Percentiles rank a stretch among this genome's conserved stretches.
These are phyloP conservation scores for Iris pallida DNA, from an alignment of 116 monocot genomes.

Conservation along the genomic window DNA sequence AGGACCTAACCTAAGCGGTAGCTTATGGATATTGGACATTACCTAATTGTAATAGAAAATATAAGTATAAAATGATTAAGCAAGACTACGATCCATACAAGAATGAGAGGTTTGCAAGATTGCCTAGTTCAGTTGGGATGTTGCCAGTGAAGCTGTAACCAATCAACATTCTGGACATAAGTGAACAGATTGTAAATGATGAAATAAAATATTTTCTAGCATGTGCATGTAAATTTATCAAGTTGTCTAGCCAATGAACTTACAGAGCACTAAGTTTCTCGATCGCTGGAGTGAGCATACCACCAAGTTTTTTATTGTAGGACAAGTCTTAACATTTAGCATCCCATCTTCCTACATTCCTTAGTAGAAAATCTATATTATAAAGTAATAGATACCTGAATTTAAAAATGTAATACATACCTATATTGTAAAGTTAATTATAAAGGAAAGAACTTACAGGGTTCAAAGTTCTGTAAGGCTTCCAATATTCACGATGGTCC, in stretches of 20 bases:
- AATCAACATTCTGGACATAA: constrained; percentile 49
- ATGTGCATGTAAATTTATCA: too few species aligned
- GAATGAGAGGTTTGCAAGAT: constrained; percentile 36
- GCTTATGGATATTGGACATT: too few species aligned
- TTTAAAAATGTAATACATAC: too few species aligned
- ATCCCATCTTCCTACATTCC: too few species aligned
- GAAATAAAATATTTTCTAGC: background rate
- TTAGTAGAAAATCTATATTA: too few species aligned
- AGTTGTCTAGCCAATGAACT: background rate
- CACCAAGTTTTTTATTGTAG: constrained; percentile 26
- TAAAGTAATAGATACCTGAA: too few species aligned
- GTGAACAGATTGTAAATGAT: background rate
- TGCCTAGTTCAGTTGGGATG: constrained; percentile 60
- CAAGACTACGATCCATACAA: constrained; percentile 43
- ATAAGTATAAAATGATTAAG: too few species aligned
- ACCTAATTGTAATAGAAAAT: too few species aligned
- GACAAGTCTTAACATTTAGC: too few species aligned
- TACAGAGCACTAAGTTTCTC: constrained; percentile 38
- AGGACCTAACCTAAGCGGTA: too few species aligned
- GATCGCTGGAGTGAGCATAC: constrained; percentile 21
- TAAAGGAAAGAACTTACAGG: constrained; percentile 34
- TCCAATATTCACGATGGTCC: too few species aligned
- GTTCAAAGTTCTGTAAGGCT: constrained; percentile 26
- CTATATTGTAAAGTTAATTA: background rate
- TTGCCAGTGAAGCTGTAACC: constrained; percentile 75